A percentile compares a stretch with the other conserved stretches of the same genome.
phyloP scores from a whole-genome alignment of 2,329 filamentous ascomycete genomes.

The Arthroderma sp. region DNA sequence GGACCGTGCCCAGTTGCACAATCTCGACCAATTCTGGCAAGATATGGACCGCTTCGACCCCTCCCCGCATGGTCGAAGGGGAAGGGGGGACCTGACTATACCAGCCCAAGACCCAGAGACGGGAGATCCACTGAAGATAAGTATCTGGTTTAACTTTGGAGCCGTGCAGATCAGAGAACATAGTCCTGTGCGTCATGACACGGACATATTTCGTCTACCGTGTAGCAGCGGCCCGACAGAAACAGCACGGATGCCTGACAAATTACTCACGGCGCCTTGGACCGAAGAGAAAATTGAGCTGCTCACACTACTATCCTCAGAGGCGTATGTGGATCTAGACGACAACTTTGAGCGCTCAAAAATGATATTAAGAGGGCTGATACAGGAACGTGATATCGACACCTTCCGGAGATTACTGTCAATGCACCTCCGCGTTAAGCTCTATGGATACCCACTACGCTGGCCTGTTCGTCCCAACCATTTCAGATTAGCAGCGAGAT shows the following conservation, averaged over 20 bases:
- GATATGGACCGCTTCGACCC: conserved; percentile 14
- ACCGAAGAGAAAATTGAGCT: conserved; percentile 26
- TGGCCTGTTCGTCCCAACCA: conserved; percentile 24
- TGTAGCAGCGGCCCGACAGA: conserved; percentile 12
- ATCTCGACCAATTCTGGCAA: conserved; percentile 16
- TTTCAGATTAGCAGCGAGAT: conserved; percentile 20
- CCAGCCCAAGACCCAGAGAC: conserved; percentile 9
- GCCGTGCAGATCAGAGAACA: conserved; percentile 22
- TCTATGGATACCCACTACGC: conserved; percentile 19
- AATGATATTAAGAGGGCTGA: conserved; percentile 21
- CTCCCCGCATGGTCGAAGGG: conserved; percentile 14
- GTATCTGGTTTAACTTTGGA: conserved; percentile 27
- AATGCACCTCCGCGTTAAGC: conserved; percentile 19
- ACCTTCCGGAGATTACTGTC: conserved; percentile 21
- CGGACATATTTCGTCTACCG: conserved; percentile 25
- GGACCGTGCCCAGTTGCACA: conserved; percentile 15
- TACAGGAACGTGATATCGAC: conserved; percentile 21
- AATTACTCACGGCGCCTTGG: conserved; percentile 27
- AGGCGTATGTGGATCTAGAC: conserved; percentile 28
- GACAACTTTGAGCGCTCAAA: conserved; percentile 18
- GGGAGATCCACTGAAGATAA: conserved; percentile 16
- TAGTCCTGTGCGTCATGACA: conserved; percentile 17
- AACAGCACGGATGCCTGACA: conserved; percentile 26
- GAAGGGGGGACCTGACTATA: conserved; percentile 22
- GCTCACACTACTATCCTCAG: conserved; percentile 23